Evolutionary conservation across 805 yeast genomes (phyloP), one percentile per base, ranked within the genome.

Genomic region (Candida hispaniensis): DNA sequence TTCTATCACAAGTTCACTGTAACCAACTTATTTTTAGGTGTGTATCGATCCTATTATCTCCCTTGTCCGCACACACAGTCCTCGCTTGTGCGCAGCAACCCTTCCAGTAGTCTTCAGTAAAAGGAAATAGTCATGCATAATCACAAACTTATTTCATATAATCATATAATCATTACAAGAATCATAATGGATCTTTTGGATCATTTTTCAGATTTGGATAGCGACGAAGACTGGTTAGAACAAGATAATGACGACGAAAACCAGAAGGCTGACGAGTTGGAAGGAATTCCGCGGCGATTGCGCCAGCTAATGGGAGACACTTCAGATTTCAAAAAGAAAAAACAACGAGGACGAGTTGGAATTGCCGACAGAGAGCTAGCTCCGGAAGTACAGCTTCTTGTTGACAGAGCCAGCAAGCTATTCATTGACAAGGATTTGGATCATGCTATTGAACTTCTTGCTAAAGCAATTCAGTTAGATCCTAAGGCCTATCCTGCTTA

Each of bases 401-500:
- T 82, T 14, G 74, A 88, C 7, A 64, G 66, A 44, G 95, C 93
- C 1, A 79, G 82, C 48, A 85, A 76, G 46, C 80, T 83, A 0
- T 85, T 76, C 61, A 93, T 79, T 1, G 51, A 67, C 18, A 66
- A 67, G 30, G 77, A 52, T 27, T 43, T 44, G 18, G 50, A 47
- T 4, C 42, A 35, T 3, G 59, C 59, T 1, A 41, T 56, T 13
- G 44, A 39, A 14, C 34, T 52, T n/a, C 43, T 47, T 12, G 58
- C 54, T 26, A 52, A 49, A 30, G 57, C 57, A 3, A 44, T 57
- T 15, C 44, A 41, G 9, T 41, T 43, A 17, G 58, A 54, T 27
- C 47, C 49, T 2, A 38, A 42, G n/a, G 49, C 54, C 12, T 42
- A 48, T 20, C 44, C 41, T 24, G 56, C 59, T 11, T 54, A 45